These are phyloP conservation scores for Cladosporium austrohemisphaericum DNA, from an alignment of 2,329 filamentous ascomycete genomes.

Conservation along the genomic window DNA sequence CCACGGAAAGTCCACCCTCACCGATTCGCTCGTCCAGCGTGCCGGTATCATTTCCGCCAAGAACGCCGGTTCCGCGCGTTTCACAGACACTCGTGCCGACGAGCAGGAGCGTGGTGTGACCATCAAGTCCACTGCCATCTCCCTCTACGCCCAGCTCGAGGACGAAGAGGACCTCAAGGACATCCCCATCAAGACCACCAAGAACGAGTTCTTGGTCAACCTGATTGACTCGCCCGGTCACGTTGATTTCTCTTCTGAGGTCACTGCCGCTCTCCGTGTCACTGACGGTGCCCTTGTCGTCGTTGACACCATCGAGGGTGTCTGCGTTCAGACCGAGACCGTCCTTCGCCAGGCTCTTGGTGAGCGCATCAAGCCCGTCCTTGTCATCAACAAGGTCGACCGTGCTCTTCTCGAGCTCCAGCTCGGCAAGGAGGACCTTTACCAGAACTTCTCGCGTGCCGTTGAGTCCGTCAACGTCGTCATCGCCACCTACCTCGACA, in stretches of 20 bases:
- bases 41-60: conserved; percentile 98
- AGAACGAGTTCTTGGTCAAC: conserved; percentile 99
- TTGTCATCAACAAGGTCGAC: conserved; percentile 99
- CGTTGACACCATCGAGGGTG: conserved; percentile 99
- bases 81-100: conserved; percentile 94
- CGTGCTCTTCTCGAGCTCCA: conserved; percentile 98
- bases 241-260: conserved; percentile 99
- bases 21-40: conserved; percentile 98
- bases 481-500: conserved; percentile 98
- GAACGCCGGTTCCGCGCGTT: conserved; percentile 93
- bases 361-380: conserved; percentile 99
- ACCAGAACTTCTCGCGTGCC: conserved; percentile 99
- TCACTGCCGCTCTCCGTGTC: conserved; percentile 98
- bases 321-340: conserved; percentile 99
- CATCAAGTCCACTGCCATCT: conserved; percentile 99
- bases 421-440: conserved; percentile 97
- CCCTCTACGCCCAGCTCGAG: conserved; percentile 81
- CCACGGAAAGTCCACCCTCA: conserved; percentile 99
- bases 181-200: conserved; percentile 82
- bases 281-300: conserved; percentile 99
- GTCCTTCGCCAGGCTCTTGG: conserved; percentile 97
- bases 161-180: conserved; percentile 90
- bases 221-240: conserved; percentile 99
- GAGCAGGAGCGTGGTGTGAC: conserved; percentile 99
- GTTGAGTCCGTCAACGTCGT: conserved; percentile 99